Conservation (phyloP, 176 grass and related monocot genomes). For the Raddia guianensis region DNA sequence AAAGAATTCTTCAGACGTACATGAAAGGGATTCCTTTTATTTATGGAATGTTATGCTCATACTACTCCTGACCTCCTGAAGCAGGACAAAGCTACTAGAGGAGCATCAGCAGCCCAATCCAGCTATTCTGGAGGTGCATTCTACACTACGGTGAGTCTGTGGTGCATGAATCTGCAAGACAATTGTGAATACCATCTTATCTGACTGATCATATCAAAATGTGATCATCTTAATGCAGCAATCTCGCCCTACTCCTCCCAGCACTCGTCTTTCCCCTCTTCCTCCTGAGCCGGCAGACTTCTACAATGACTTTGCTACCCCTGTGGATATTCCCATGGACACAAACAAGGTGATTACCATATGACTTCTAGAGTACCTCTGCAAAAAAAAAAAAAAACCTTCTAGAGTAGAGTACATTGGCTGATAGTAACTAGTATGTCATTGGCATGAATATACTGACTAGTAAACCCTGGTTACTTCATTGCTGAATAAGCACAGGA, state of each 20-base stretch:
- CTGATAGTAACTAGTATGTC: background rate
- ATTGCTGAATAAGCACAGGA: constrained; percentile 39
- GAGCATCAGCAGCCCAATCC: constrained; percentile 35
- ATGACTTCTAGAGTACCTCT: background rate
- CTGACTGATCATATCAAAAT: background rate
- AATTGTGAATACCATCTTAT: background rate
- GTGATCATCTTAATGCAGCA: constrained; percentile 19
- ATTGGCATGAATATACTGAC: background rate
- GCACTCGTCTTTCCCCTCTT: constrained; percentile 63
- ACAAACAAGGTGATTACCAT: constrained; percentile 49
- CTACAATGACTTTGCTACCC: constrained; percentile 56
- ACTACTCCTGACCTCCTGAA: background rate
- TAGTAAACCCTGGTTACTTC: background rate
- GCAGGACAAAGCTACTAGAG: constrained; percentile 42
- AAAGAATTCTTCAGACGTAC: background rate
- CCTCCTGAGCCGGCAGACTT: constrained; percentile 71
- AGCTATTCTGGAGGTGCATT: constrained; percentile 48
- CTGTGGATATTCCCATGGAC: constrained; percentile 67
- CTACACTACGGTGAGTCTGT: constrained; percentile 43
- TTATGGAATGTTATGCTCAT: background rate
- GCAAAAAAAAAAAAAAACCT: too few relatives aligned
- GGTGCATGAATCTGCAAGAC: background rate
- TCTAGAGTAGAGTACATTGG: background rate
- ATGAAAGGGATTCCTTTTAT: background rate
- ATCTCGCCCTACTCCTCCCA: constrained; percentile 52